Evolutionary conservation across 768 basidiomycete genomes (phyloP), one percentile per base, ranked within the genome.

Genomic region (Strobilomyces dryophilus): DNA sequence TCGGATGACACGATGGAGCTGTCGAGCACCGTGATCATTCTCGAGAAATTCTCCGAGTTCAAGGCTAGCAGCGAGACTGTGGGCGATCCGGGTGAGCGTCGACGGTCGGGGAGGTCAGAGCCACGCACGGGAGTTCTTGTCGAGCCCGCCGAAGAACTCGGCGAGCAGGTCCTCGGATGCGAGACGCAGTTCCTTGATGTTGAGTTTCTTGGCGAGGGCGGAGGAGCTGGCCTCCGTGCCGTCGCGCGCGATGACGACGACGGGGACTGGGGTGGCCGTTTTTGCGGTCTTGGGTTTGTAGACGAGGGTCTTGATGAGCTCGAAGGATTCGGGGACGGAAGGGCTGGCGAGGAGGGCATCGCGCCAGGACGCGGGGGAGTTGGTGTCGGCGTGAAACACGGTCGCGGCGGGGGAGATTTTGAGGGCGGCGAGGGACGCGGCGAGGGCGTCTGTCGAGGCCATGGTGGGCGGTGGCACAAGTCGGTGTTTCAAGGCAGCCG

Each of bases 221-320:
- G 76, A 79, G 3, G 91, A 87, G 67, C 80, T 85, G 8, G 87
- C 89, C 63, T 94, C 89, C n/a, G 90, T 90, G 26, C 79, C 77
- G 64, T 95, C 92, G 62, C 83, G 77, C 10, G 91, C 90, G 68
- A 98, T 80, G 54, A 95, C 85, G 58, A 98, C 79, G 53, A 98
- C 84, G 8, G 93, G 94, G 48, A 92, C 79, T 2, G 92, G 84
- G 29, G 79, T 82, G 8, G 89, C 90, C 0, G 82, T 80, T 70
- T 97, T 97, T n/a, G 93, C 87, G 3, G 93, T 92, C 72, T 95
- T 95, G 31, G 94, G 94, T 68, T 98, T 98, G 85, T 92, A 95
- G 51, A 95, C 86, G 60, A 95, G 85, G 45, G 88, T 89, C 70
- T 93, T 94, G 67, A 89, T 79, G 61, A 91, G 77, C 67, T 89